Evolutionary conservation across 306 rosid species (phyloP).

Genomic region (Rosa lucieae): DNA sequence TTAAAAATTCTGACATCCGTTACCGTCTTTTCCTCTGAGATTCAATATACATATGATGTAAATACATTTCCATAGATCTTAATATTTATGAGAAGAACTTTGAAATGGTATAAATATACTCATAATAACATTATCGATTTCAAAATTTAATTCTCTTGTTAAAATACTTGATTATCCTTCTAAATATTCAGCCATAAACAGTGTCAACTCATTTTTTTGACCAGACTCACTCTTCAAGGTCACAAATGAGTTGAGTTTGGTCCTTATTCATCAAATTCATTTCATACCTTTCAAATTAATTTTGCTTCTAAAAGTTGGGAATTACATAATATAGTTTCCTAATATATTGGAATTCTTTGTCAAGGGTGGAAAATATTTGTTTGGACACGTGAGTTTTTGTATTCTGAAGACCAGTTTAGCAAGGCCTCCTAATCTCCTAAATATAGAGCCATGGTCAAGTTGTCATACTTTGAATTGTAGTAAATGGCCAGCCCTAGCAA

Average conservation of each 20-base stretch:
- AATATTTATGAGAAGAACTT: too few relatives aligned
- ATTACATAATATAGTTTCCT: background rate
- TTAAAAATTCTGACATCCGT: too few relatives aligned
- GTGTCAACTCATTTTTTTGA: background rate
- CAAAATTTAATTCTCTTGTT: too few relatives aligned
- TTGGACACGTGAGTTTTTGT: background rate
- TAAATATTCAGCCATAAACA: background rate
- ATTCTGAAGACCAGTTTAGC: background rate
- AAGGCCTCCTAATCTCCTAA: background rate
- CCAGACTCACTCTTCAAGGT: background rate
- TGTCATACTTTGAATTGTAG: slow-evolving; percentile 5
- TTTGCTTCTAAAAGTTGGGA: background rate
- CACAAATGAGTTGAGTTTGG: background rate
- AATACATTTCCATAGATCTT: too few relatives aligned
- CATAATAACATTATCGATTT: too few relatives aligned
- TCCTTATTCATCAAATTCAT: background rate
- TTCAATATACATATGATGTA: too few relatives aligned
- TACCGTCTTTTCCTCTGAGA: too few relatives aligned
- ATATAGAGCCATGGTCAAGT: background rate
- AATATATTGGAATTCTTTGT: background rate
- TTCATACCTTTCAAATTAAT: background rate
- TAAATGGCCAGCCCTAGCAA: background rate
- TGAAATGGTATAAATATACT: too few relatives aligned
- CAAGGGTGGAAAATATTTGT: background rate
- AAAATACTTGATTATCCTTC: background rate